Percentiles rank a stretch among this genome's conserved stretches.
These are phyloP conservation scores for Pichia ethanolica DNA, from an alignment of 805 yeast species.

Conservation along the genomic window DNA sequence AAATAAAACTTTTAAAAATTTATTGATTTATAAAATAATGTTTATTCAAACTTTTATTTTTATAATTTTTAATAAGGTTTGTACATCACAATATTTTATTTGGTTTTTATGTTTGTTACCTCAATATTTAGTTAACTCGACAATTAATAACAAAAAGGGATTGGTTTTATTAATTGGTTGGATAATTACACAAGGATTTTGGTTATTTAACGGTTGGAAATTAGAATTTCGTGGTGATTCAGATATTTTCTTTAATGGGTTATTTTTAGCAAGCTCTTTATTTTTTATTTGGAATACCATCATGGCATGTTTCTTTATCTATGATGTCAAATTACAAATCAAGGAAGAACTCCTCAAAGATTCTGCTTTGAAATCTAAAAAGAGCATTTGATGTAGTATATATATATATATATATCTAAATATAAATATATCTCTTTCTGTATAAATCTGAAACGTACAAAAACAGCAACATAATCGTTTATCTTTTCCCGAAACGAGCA, in stretches of 20 bases:
- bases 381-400: too few relatives aligned
- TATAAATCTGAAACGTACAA: too few relatives aligned
- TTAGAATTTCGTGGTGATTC: slow-evolving; percentile 72
- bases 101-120: slow-evolving; percentile 91
- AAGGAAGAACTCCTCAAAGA: too few relatives aligned
- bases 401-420: too few relatives aligned
- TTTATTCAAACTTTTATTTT: slow-evolving; percentile 77
- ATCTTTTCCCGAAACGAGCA: too few relatives aligned
- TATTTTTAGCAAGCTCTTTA: slow-evolving; percentile 19
- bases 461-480: too few relatives aligned
- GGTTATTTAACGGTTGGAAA: slow-evolving; percentile 74
- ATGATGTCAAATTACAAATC: slow-evolving; percentile 10
- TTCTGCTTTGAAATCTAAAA: too few relatives aligned
- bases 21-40: slow-evolving; percentile 37
- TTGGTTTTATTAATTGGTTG: slow-evolving; percentile 43
- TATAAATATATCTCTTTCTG: too few relatives aligned
- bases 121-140: slow-evolving; percentile 48
- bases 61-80: slow-evolving; percentile 71
- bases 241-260: slow-evolving; percentile 17
- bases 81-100: slow-evolving; percentile 91
- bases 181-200: slow-evolving; percentile 62
- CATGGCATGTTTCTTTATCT: slow-evolving; percentile 16
- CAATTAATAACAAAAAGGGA: slow-evolving; percentile 33
- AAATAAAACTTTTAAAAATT: slow-evolving; percentile 21
- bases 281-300: slow-evolving; percentile 23